phyloP scores from a whole-genome alignment of 148 eudicot genomes.

The Rhododendron griersonianum region DNA sequence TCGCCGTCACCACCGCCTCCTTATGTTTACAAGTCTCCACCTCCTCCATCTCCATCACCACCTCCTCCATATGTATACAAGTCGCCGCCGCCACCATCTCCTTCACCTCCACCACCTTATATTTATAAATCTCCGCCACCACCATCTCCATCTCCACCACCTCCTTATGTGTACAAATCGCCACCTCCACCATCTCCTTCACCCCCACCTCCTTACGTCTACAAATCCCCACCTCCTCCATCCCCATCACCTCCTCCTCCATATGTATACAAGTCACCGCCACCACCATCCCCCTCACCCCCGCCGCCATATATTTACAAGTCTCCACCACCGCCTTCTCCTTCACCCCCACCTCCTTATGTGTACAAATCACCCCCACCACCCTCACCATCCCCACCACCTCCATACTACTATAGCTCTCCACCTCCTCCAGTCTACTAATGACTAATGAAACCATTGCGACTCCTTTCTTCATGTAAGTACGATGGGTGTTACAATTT shows the following conservation, averaged over 20 bases:
- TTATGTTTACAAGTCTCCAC: background rate
- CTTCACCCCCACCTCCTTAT: background rate
- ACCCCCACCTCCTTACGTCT: background rate
- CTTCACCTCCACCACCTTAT: background rate
- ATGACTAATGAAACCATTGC: background rate
- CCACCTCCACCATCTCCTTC: background rate
- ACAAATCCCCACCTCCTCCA: background rate
- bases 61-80: background rate
- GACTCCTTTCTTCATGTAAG: background rate
- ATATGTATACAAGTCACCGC: background rate
- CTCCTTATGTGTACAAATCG: background rate
- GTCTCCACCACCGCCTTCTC: background rate
- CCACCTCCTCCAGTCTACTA: background rate
- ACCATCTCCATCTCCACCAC: background rate
- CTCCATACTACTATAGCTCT: background rate
- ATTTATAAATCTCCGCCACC: background rate
- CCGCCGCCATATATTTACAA: background rate
- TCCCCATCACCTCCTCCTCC: background rate
- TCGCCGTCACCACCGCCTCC: background rate
- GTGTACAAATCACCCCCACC: background rate
- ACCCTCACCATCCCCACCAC: background rate
- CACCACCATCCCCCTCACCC: background rate
- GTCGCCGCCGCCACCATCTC: background rate
- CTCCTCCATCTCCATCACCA: background rate
- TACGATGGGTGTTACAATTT: too few species aligned